Evolutionary conservation across 345 rosid species (phyloP).

Genomic region (Leavenworthia alabamica): DNA sequence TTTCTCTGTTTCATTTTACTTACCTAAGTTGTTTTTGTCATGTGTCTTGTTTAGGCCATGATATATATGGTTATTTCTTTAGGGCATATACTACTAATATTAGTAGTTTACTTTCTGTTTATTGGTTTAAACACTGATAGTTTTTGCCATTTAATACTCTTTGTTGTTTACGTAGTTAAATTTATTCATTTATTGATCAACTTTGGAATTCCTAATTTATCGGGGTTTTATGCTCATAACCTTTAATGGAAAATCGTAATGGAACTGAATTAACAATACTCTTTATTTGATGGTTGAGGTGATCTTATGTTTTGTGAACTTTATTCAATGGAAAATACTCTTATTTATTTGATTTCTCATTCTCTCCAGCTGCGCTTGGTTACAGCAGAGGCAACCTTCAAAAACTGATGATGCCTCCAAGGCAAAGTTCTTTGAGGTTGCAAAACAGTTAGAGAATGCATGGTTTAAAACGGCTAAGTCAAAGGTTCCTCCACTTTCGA

Average conservation of each 20-base stretch:
- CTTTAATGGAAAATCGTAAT: background rate
- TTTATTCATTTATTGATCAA: background rate
- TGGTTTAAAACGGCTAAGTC: conserved; percentile 50
- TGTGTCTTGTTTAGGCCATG: background rate
- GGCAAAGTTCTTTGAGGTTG: conserved; percentile 45
- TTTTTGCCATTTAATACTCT: background rate
- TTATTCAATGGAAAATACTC: background rate
- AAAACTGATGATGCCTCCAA: conserved; percentile 40
- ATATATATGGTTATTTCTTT: background rate
- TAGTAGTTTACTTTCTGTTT: background rate
- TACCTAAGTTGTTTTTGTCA: background rate
- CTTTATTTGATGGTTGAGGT: conserved; percentile 2
- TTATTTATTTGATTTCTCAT: conserved; percentile 9
- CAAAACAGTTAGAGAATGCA: conserved; percentile 71
- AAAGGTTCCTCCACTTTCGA: conserved; percentile 41
- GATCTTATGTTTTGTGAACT: conserved; percentile 5
- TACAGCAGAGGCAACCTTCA: conserved; percentile 48
- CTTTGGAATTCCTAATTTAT: background rate
- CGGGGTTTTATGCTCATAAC: background rate
- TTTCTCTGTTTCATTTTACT: conserved; percentile 6
- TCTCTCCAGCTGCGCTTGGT: conserved; percentile 41
- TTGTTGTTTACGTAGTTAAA: background rate
- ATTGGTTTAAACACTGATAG: background rate
- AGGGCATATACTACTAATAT: background rate
- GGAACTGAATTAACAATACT: background rate